Conservation (phyloP, 305 asterid genomes). For the Lippia alba region DNA sequence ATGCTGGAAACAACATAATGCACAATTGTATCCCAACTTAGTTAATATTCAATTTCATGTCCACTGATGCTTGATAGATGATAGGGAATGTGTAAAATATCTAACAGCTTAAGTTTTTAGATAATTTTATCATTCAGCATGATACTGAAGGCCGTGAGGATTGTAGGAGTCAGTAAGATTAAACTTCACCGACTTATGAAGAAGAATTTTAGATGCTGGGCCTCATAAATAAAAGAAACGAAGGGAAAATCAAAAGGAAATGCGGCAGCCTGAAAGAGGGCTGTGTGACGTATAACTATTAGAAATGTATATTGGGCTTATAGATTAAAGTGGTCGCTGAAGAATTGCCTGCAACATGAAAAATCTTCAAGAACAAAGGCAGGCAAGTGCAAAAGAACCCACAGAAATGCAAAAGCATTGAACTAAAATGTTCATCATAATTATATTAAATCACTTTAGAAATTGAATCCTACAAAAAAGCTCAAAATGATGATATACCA, state of each 20-base stretch:
- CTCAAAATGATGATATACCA: background rate
- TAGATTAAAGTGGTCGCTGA: background rate
- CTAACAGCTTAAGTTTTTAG: background rate
- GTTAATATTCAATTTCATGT: conserved; percentile 13
- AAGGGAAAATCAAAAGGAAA: too few species aligned
- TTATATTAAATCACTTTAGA: background rate
- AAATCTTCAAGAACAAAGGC: background rate
- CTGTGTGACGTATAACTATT: too few species aligned
- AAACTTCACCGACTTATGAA: background rate
- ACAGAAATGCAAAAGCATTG: too few species aligned
- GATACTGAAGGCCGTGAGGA: background rate
- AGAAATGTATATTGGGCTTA: background rate
- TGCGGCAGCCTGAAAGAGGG: too few species aligned
- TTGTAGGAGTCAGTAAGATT: background rate
- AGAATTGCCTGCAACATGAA: background rate
- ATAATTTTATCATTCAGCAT: background rate
- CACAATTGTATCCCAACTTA: background rate
- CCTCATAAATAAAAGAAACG: background rate
- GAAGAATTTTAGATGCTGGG: background rate
- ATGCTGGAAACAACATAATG: background rate
- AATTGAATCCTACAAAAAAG: background rate
- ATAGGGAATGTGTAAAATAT: background rate
- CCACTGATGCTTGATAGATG: background rate
- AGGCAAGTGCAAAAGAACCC: background rate
- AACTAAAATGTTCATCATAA: background rate